Evolutionary conservation across 1,139 yeast genomes (phyloP), one percentile per base, ranked within the genome.

Genomic region (Geotrichum citri-aurantii): DNA sequence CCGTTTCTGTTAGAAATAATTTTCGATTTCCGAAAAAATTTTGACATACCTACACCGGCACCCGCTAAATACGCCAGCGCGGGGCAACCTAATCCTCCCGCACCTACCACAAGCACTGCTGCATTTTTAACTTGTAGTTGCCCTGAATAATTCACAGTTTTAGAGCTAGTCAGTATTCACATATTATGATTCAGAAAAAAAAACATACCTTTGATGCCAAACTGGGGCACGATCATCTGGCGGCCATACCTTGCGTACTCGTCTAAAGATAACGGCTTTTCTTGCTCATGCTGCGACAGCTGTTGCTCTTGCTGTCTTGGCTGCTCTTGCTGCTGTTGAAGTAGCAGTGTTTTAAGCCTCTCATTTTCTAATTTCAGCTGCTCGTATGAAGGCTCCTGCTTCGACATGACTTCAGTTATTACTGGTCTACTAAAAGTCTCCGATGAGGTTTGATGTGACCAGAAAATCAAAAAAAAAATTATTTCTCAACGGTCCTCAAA

Each of bases 1-100:
- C 14, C 23, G 19, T n/a, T 37, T 37, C 10, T 37, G 44, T 37
- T 37, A 37, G 44, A 48, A 6, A n/a, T 21, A 3, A 44, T 12
- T 6, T 12, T 8, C 29, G 17, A 11, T 14, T 31, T 8, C 12
- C 29, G 10, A 33, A 50, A 12, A 19, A 21, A 21, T 40, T 29
- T 40, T 29, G 29, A 48, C 48, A 55, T 24, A 48, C 98, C 98
- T 2, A 93, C 75, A 1, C 99, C 99, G 0, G 96, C 88, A 0
- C 95, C 97, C 0, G 86, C 84, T 2, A 95, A 74, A 68, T 95
- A 95, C 47, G 88, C 79, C 54, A 93, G 73, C 0, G 95, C 95
- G 0, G 99, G 98, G 65, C 96, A 87, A 0, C 99, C 99, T 11
- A 95, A 77, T 0, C 99, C 99, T 12, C 99, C 99, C 0, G 97